Evolutionary conservation across 371 early-diverging fungal species (phyloP).

Genomic region (Syncephalastrum sp.): DNA sequence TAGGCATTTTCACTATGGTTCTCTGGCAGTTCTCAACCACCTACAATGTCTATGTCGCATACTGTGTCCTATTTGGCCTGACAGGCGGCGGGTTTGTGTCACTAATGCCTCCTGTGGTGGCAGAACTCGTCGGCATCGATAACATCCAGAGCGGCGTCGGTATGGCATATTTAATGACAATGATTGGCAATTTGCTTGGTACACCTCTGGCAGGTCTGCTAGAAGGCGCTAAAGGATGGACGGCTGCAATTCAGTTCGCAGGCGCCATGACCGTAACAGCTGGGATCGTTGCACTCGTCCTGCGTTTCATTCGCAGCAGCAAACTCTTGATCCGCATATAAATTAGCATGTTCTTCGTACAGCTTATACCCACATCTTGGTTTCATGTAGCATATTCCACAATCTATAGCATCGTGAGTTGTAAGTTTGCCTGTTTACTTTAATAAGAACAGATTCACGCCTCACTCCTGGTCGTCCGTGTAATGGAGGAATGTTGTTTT

Average conservation of each 20-base stretch:
- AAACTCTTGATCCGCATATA: slow-evolving; percentile 11
- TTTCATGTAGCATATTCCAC: neutral
- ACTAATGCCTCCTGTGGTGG: slow-evolving; percentile 43
- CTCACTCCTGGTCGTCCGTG: no score
- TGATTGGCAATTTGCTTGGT: slow-evolving; percentile 45
- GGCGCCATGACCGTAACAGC: slow-evolving; percentile 43
- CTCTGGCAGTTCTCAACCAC: slow-evolving; percentile 63
- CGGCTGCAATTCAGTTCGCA: slow-evolving; percentile 53
- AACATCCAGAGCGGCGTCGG: slow-evolving; percentile 43
- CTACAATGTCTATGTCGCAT: slow-evolving; percentile 42
- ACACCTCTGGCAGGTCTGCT: slow-evolving; percentile 51
- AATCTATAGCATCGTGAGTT: neutral
- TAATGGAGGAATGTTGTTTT: no score
- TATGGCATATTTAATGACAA: slow-evolving; percentile 38
- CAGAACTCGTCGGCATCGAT: slow-evolving; percentile 45
- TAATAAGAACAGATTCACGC: neutral
- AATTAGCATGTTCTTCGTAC: neutral
- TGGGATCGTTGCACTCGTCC: slow-evolving; percentile 14
- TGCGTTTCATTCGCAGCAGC: slow-evolving; percentile 11
- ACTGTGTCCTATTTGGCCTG: slow-evolving; percentile 49
- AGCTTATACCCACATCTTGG: neutral
- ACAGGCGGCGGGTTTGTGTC: slow-evolving; percentile 47
- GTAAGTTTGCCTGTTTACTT: neutral
- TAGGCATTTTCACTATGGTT: slow-evolving; percentile 50
- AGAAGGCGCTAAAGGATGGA: slow-evolving; percentile 33